Conservation (phyloP, 2,329 filamentous ascomycete genomes). For the Fusarium sp. region DNA sequence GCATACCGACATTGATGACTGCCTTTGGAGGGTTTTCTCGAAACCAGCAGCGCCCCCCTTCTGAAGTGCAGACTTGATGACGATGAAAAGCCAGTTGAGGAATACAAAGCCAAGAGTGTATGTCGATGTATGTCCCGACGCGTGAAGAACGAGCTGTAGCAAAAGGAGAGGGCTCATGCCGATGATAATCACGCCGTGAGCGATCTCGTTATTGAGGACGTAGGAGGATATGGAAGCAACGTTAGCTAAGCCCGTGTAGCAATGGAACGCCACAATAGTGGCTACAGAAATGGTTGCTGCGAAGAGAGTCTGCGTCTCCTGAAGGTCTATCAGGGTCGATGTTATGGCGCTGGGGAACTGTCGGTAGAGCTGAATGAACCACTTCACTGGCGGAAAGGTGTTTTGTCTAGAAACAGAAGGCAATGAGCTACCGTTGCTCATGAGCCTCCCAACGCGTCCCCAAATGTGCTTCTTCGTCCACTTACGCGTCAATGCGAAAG, state of each 20-base stretch:
- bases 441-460: neutral
- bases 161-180: neutral
- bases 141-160: neutral
- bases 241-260: neutral
- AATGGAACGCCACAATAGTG: neutral
- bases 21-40: neutral
- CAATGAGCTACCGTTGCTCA: accelerated
- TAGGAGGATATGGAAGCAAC: neutral
- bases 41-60: neutral
- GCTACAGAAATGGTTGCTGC: neutral
- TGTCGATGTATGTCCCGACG: neutral
- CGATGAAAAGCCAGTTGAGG: neutral
- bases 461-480: neutral
- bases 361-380: neutral
- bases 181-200: neutral
- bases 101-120: neutral
- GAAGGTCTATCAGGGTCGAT: neutral
- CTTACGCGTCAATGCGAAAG: neutral
- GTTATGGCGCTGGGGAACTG: neutral
- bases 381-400: accelerated
- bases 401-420: neutral
- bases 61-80: neutral
- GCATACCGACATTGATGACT: neutral
- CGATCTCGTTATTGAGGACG: neutral
- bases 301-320: neutral